Evolutionary conservation across 2,329 filamentous ascomycete species (phyloP), one percentile per base, ranked within the genome.

Genomic region (Pseudogymnoascus sp.): DNA sequence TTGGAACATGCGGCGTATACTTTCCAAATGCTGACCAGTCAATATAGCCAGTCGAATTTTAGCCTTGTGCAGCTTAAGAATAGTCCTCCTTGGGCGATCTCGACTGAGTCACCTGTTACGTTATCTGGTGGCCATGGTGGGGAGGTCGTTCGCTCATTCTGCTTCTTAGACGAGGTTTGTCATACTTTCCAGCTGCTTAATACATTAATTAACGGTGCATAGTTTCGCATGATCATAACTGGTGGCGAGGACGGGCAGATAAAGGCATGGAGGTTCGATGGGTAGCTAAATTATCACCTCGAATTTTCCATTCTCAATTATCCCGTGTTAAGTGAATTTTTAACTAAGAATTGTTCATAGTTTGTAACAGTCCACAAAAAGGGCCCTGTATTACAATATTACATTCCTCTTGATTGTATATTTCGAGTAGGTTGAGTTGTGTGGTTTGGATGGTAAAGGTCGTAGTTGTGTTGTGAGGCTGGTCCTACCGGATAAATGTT

Each of bases 61-160:
- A 80, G 85, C 70, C 75, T 89, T 63, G 74, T 87, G 52, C 84
- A 86, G 69, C 74, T 89, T 63, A 78, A 81, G 23, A 75, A 73
- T n/a, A 69, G 73, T 1, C 72, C 70, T 64, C 73, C 52, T 41
- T 88, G 86, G 86, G 72, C 71, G 1, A 74, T 88, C 63, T 81
- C 83, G 65, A 75, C 75, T n/a, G 78, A 79, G 14, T 80, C 80
- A 11, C 81, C 79, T 62, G 85, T 88, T 25, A 80, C 79, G n/a
- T 71, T 89, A 59, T 80, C 80, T 0, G 85, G 85, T 0, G 86
- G 82, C 3, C 87, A 89, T 70, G 83, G 84, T 0, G 80, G 80
- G 2, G 86, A 89, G 68, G 80, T 89, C 67, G 82, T 88, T 43
- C 78, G 85, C 41, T 80, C 82, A 12, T 88, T 87, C 69, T 86